These are phyloP conservation scores for Amphirosellinia nigrospora DNA, from an alignment of 495 filamentous ascomycete species.

Conservation along the genomic window DNA sequence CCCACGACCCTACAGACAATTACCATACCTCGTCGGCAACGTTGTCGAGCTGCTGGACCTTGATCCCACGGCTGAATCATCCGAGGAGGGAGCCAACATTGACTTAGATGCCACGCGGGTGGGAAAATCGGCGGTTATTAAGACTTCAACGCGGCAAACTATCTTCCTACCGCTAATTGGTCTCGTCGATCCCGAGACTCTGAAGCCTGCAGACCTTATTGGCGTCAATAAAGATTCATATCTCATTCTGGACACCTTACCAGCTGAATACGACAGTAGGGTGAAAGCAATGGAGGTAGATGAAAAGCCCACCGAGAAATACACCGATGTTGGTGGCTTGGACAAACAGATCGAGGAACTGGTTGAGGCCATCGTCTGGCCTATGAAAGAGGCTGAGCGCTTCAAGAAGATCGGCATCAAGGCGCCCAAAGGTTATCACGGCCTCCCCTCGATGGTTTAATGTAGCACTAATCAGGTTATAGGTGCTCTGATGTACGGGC, in stretches of 20 bases:
- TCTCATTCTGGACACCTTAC: constrained; percentile 95
- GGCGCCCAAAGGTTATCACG: constrained; percentile 87
- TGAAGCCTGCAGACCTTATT: constrained; percentile 95
- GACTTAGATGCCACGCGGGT: constrained; percentile 96
- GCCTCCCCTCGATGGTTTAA: background rate
- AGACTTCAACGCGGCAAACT: constrained; percentile 98
- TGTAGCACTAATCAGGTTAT: background rate
- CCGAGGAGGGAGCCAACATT: constrained; percentile 97
- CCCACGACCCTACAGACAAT: constrained; percentile 71
- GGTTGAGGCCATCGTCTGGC: constrained; percentile 99
- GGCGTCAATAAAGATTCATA: constrained; percentile 99
- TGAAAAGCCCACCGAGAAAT: constrained; percentile 99
- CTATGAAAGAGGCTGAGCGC: constrained; percentile 98
- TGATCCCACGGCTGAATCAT: constrained; percentile 93
- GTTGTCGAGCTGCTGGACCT: constrained; percentile 97
- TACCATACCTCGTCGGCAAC: constrained; percentile 97
- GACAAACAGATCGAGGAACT: constrained; percentile 99
- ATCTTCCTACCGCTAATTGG: constrained; percentile 99
- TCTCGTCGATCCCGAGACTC: constrained; percentile 89
- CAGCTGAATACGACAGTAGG: constrained; percentile 98
- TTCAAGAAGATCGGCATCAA: constrained; percentile 99
- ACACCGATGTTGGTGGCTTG: constrained; percentile 95
- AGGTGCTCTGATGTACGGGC: constrained; percentile 99
- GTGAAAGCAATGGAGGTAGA: constrained; percentile 99
- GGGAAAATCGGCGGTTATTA: constrained; percentile 98